Percentiles rank a stretch among this genome's conserved stretches.
Evolutionary conservation across 306 rosid genomes (phyloP).

Genomic region (Morella rubra): DNA sequence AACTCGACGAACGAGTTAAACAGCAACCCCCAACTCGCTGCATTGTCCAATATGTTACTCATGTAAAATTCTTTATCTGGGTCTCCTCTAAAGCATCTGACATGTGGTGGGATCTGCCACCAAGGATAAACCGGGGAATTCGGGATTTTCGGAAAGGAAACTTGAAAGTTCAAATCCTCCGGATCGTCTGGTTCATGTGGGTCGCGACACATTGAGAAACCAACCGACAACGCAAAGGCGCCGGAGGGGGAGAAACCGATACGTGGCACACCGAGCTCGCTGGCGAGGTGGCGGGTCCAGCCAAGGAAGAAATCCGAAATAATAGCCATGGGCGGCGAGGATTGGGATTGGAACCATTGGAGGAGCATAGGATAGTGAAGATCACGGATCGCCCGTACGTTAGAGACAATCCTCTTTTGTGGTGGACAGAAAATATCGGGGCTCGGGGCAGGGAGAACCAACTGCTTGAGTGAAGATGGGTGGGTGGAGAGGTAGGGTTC

Average conservation of each 20-base stretch:
- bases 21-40: conserved; percentile 37
- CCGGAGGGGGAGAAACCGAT: conserved; percentile 50
- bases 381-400: conserved; percentile 21
- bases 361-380: conserved; percentile 37
- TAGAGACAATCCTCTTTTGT: conserved; percentile 3
- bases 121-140: conserved; percentile 41
- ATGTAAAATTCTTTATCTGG: conserved; percentile 30
- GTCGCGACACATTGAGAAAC: conserved; percentile 32
- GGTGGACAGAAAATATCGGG: neutral
- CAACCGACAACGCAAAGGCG: conserved; percentile 17
- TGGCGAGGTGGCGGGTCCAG: conserved; percentile 47
- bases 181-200: conserved; percentile 17
- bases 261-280: conserved; percentile 30
- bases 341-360: conserved; percentile 19
- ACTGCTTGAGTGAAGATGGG: conserved; percentile 37
- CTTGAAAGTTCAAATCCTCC: neutral
- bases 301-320: conserved; percentile 49
- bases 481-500: conserved; percentile 29
- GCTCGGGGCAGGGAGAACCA: conserved; percentile 26
- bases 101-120: conserved; percentile 29
- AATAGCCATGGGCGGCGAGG: conserved; percentile 31
- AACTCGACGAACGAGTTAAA: conserved; percentile 37
- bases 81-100: conserved; percentile 2
- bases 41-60: conserved; percentile 18
- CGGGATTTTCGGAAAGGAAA: conserved; percentile 38